Evolutionary conservation across 2,329 filamentous ascomycete species (phyloP), one percentile per base, ranked within the genome.

Genomic region (Arthrinium puccinioides): DNA sequence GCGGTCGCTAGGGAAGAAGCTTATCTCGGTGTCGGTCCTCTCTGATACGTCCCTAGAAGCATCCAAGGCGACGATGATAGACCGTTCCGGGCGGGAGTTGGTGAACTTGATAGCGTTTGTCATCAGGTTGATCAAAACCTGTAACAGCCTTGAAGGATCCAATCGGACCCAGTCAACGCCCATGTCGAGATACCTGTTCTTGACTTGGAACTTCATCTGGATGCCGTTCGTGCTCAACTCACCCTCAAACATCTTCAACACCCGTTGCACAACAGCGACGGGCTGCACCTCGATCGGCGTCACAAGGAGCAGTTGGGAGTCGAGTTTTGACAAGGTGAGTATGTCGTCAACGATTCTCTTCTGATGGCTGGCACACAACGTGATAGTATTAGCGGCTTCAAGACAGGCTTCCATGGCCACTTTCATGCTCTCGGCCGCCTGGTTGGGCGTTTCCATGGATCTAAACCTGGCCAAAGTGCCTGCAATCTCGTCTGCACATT

Each of bases 361-460:
- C 57, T 89, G 82, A 60, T 87, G 86, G 52, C 79, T 84, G 36
- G 84, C 82, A 56, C 86, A 92, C 11, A 89, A 67, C 16, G 80
- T 79, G 53, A 90, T 89, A 1, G 84, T 89, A 48, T 86, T 83
- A n/a, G 84, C 81, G 6, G 85, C 84, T 55, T 89, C 84, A 15
- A 87, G 69, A 42, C 74, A 76, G 23, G 62, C 64, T 15, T 76
- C 72, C 16, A 80, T 47, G 18, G 52, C 52, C 9, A 52, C 41
- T 30, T 40, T 52, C 7, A 76, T 55, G 4, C 57, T 57, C 16
- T 72, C 65, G 7, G 74, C 53, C 48, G 71, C 44, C 58, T 72
- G 31, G 54, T 64, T 49, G 42, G 62, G 47, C 19, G 57, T 47
- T 4, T 54, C 53, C 4, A 56, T 40, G n/a, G 37, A 47, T 14